Conservation (phyloP, 805 yeast species). For the Millerago galiae region DNA sequence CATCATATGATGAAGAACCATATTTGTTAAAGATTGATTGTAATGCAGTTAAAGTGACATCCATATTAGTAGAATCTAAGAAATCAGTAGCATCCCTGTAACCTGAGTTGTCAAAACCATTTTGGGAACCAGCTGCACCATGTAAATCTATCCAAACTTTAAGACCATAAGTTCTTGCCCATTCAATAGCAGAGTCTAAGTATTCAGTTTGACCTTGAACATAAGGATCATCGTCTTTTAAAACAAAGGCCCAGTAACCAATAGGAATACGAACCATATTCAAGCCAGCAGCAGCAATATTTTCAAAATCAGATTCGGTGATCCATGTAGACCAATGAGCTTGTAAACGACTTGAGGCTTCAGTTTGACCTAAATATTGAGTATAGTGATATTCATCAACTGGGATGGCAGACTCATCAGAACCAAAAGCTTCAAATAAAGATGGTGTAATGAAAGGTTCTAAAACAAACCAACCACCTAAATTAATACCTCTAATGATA, state of each 20-base stretch:
- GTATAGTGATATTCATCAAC: constrained; percentile 79
- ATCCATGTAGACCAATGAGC: constrained; percentile 78
- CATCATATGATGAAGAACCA: constrained; percentile 52
- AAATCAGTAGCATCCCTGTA: constrained; percentile 56
- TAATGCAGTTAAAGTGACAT: constrained; percentile 51
- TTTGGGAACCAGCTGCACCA: constrained; percentile 96
- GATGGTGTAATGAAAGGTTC: constrained; percentile 87
- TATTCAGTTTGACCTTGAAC: constrained; percentile 74
- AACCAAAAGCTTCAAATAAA: constrained; percentile 46
- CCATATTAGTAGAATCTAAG: constrained; percentile 48
- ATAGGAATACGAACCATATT: constrained; percentile 87
- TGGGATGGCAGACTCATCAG: constrained; percentile 39
- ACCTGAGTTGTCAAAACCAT: constrained; percentile 95
- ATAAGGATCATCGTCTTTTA: constrained; percentile 67
- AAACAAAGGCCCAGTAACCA: constrained; percentile 88
- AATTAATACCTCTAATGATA: constrained; percentile 55
- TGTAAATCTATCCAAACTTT: constrained; percentile 90
- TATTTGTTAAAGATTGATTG: constrained; percentile 53
- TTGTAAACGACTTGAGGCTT: constrained; percentile 44
- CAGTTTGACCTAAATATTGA: constrained; percentile 51
- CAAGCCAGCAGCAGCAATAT: constrained; percentile 57
- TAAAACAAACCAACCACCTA: constrained; percentile 88
- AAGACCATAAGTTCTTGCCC: constrained; percentile 59
- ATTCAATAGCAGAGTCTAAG: constrained; percentile 67
- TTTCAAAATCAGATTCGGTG: constrained; percentile 62